Evolutionary conservation across 208 protist genomes (phyloP), one percentile per base, ranked within the genome.

Genomic region (Trypanosoma brucei): DNA sequence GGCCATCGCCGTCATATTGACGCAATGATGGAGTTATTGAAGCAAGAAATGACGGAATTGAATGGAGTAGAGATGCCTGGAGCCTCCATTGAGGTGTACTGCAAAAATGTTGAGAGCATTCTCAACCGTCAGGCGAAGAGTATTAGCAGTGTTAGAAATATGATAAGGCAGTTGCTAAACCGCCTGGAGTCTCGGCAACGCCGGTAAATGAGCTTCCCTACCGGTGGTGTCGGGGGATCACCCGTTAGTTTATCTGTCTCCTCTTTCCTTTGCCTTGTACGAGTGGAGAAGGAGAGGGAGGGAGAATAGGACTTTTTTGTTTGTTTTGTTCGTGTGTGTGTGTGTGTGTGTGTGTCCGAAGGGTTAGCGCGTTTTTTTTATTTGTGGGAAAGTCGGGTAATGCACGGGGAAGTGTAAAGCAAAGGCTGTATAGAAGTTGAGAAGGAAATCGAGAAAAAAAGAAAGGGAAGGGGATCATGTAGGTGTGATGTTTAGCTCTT

Each of bases 1-100:
- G 78, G 80, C 5, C 95, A 98, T 55, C 82, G 92, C 31, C 83
- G 90, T 49, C 93, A 98, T 68, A 95, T 98, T 59, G 88, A 97
- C 59, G 83, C 82, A 44, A 92, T 97, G 76, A 97, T 97, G 89
- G 82, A 93, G 60, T 58, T 97, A 7, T 70, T 98, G 1, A 93
- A 94, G 65, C 72, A 92, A 49, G 94, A 98, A 75, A 96, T 97
- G 92, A 83, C 79, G 31, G 86, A 96, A 67, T 75, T 98, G 7
- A 93, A 91, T 72, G 80, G 74, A 11, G 91, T 94, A 3, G 93
- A 97, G 66, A 83, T 92, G 63, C 88, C 89, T 30, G 88, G 92
- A 33, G 93, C 87, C 48, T 77, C 74, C 51, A 95, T 96, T 78
- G 80, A 85, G 37, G 74, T 62, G 33, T 97, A 97, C 76, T 94